Base-by-base conservation (phyloP, 768 basidiomycete genomes). In the Rhodosporidiobolus odoratus region DNA sequence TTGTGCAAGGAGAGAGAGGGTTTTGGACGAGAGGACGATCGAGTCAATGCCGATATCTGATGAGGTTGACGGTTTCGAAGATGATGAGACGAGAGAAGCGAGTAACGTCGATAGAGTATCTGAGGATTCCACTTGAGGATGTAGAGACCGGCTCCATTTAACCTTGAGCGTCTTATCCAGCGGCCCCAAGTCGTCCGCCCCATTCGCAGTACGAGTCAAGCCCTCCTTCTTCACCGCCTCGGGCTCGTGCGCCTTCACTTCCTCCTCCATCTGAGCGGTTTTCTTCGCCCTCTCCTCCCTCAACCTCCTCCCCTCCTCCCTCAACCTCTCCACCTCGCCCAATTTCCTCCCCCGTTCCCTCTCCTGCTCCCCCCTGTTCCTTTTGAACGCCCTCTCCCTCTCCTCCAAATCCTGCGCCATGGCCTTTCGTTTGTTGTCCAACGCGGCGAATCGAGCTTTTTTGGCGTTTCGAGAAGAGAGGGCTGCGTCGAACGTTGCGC, bases 91-190 rank as follows among this genome's bases (percentile, higher is more conserved):
- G 8, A 60, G 52, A 25, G 17, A 0, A 15, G 32, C 15, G 54
- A 69, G 65, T 27, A 47, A 56, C 21, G 25, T 2, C 23, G n/a
- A n/a, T 45, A 72, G 37, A 6, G 63, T 35, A 0, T 37, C 40
- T n/a, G 58, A 9, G 4, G 62, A 37, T 5, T 32, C 30, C 6
- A 65, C 38, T 12, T 16, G 1, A 0, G 65, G 68, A 30, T 50
- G 65, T 1, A n/a, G 21, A 17, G 73, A 35, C 13, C 37, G 50
- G n/a, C 32, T 54, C 72, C 74, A 77, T 50, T 75, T 77, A 57
- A 77, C 12, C 34, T 68, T 71, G 62, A 77, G 64, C 15, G 76
- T 77, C 41, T 69, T 77, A 59, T 77, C 76, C 21, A 77, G 65
- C 27, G 74, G 69, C 5, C 72, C 76, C 30, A 77, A 66, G 27